Percentiles rank a stretch among this genome's conserved stretches.
These are phyloP conservation scores for Paramecium biaurelia DNA, from an alignment of 73 alveolate species.

Conservation along the genomic window DNA sequence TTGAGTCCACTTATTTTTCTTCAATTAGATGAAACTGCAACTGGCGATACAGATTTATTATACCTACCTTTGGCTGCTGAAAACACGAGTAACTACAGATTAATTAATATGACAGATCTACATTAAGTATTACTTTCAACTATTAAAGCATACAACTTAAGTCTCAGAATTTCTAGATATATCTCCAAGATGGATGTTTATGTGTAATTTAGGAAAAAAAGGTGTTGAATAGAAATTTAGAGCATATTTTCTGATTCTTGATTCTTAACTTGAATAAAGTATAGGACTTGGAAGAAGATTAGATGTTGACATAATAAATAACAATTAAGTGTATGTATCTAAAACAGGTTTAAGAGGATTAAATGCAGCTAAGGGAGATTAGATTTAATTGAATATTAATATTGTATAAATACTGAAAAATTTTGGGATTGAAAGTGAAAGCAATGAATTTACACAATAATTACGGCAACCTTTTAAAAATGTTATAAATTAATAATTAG, in stretches of 20 bases:
- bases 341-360: conserved; percentile 14
- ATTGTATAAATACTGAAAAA: background rate
- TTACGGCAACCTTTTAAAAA: background rate
- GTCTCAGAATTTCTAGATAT: conserved; percentile 67
- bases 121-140: background rate
- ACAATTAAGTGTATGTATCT: background rate
- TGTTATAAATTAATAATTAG: background rate
- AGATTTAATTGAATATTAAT: background rate
- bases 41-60: conserved; percentile 91
- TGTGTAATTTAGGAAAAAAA: conserved; percentile 30
- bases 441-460: background rate
- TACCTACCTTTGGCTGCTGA: conserved; percentile 71
- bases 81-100: background rate
- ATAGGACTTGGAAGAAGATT: conserved; percentile 19
- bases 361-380: background rate
- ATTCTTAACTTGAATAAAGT: conserved; percentile 3
- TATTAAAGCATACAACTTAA: background rate
- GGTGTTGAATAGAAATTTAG: background rate
- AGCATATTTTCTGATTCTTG: background rate
- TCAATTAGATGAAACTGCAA: conserved; percentile 83
- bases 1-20: conserved; percentile 85
- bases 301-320: background rate
- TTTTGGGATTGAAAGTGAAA: background rate
- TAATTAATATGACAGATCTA: background rate
- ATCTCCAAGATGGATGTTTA: conserved; percentile 82